Base-by-base conservation (phyloP, 306 rosid genomes). In the Aeschynomene evenia region DNA sequence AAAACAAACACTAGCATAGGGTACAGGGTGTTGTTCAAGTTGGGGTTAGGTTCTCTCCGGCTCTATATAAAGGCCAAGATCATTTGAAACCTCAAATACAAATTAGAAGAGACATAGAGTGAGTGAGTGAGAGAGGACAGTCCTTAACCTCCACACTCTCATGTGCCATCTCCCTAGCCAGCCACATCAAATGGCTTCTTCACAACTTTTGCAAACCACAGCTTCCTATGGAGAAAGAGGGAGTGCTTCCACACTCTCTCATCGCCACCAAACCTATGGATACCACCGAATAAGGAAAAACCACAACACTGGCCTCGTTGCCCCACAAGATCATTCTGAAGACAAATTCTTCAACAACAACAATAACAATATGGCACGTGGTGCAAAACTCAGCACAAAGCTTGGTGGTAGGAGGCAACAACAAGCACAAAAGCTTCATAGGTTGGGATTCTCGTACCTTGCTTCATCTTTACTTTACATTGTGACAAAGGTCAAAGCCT, bases 391-490 rank as follows among this genome's bases (percentile, higher is more conserved):
- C 49, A 21, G 49, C 63, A 43, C 46, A 34, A 82, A 75, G 18
- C 50, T 21, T 21, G 66, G 66, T 63, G n/a, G n/a, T n/a, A n/a
- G n/a, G n/a, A n/a, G n/a, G n/a, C 13, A 20, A 33, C 64, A 51
- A 58, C 78, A 69, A 73, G 74, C 82, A 33, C 77, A 53, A 18
- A 78, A 69, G 75, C 80, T 74, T 63, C 77, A 19, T 23, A 74
- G 26, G 59, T 64, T 70, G 60, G 84, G 82, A 5, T 62, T 85
- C 33, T 82, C 85, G 19, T 85, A 82, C 67, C 66, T 83, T 46
- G 74, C 88, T 63, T 57, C 89, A 46, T 76, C 88, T 78, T 62
- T 87, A 45, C 26, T 78, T 54, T 69, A 82, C 84, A 31, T 87
- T 6, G 34, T 83, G 15, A 71, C 82, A 22, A 87, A 87, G 78